Conservation (phyloP, 2,329 filamentous ascomycete species). For the Colletotrichum sp. region DNA sequence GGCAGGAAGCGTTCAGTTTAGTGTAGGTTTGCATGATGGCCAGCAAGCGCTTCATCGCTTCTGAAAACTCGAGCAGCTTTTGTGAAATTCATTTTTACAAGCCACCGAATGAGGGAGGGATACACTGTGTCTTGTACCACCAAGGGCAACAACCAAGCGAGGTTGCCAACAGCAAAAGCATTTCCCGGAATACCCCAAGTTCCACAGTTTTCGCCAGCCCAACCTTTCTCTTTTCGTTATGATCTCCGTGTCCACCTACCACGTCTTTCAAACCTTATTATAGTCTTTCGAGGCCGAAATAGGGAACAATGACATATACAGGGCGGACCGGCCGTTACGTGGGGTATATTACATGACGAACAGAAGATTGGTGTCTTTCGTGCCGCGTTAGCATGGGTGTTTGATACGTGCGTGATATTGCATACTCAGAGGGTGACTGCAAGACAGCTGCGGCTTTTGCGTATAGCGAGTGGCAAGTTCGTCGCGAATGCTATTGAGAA, state of each 20-base stretch:
- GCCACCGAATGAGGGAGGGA: not conserved
- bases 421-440: slow-evolving; percentile 94
- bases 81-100: not conserved
- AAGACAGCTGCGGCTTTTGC: slow-evolving; percentile 96
- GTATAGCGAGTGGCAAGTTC: slow-evolving; percentile 86
- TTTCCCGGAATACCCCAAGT: not conserved
- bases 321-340: slow-evolving; percentile 2
- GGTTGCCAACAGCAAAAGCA: not conserved
- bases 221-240: not conserved
- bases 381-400: slow-evolving; percentile 28
- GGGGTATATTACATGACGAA: slow-evolving; percentile 60
- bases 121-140: not conserved
- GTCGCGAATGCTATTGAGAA: slow-evolving; percentile 95
- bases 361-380: slow-evolving; percentile 61
- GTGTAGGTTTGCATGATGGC: not conserved
- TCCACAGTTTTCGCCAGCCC: not conserved
- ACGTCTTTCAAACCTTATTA: not conserved
- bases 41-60: not conserved
- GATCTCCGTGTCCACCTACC: not conserved
- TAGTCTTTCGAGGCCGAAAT: not conserved
- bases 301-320: slow-evolving; percentile 11
- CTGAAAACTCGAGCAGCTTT: not conserved
- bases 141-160: not conserved
- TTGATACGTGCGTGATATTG: slow-evolving; percentile 14
- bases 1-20: not conserved